A percentile compares a stretch with the other conserved stretches of the same genome.
Evolutionary conservation across 768 basidiomycete genomes (phyloP).

Genomic region (Tricholoma flavovirens): DNA sequence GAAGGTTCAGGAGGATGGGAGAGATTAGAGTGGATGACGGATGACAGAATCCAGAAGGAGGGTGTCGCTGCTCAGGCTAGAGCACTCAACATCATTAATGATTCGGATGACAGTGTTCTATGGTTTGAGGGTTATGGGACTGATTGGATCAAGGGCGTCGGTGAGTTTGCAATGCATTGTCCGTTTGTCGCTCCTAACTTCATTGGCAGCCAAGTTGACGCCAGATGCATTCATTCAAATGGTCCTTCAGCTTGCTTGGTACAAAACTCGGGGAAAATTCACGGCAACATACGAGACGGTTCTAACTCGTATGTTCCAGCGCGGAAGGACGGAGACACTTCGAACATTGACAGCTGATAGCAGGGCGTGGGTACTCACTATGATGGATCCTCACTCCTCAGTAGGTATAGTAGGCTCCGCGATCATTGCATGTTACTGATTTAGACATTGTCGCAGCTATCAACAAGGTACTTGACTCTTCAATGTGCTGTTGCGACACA

Average conservation of each 20-base stretch:
- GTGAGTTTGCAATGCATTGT: constrained; percentile 35
- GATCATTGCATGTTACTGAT: not conserved
- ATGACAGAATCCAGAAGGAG: constrained; percentile 50
- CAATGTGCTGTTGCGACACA: constrained; percentile 68
- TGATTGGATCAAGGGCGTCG: constrained; percentile 76
- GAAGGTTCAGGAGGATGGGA: constrained; percentile 39
- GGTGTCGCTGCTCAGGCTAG: constrained; percentile 53
- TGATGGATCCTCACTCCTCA: constrained; percentile 50
- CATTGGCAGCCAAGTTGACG: constrained; percentile 31
- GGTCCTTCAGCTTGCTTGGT: constrained; percentile 89
- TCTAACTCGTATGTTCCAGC: constrained; percentile 78
- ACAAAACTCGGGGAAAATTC: constrained; percentile 65
- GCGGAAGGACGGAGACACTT: constrained; percentile 88
- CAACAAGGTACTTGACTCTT: constrained; percentile 43
- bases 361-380: constrained; percentile 69
- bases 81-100: constrained; percentile 53
- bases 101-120: constrained; percentile 81
- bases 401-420: constrained; percentile 35
- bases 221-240: constrained; percentile 91
- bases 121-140: constrained; percentile 81
- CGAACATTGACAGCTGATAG: constrained; percentile 70
- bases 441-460: constrained; percentile 19
- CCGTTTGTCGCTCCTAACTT: not conserved
- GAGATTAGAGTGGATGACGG: constrained; percentile 69
- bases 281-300: constrained; percentile 94